Evolutionary conservation across 1,284 basidiomycete species (phyloP), one percentile per base, ranked within the genome.

Genomic region (Coniferiporia weirii): DNA sequence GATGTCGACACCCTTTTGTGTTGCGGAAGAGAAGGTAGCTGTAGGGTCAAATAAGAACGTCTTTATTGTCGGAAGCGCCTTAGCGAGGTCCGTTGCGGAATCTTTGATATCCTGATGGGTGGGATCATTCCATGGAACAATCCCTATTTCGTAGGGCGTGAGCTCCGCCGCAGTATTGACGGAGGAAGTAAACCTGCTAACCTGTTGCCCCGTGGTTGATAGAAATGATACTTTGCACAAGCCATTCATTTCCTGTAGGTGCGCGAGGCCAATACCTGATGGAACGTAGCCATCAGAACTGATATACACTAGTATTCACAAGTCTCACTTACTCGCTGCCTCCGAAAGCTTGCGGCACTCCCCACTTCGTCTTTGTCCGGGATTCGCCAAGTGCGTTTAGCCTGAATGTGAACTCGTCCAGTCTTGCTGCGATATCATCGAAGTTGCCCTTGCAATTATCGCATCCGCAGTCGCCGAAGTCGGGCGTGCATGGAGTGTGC

Each of bases 311-410:
- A 34, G 15, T 6, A 10, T 3, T 46, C 34, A 54, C 19, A 22
- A 36, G 35, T 36, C 7, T 2, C 0, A 72, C 83, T 68, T 52
- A 88, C 84, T 76, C 74, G 20, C 75, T 75, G 38, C 76, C 77
- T 10, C 87, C 87, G 68, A 91, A 91, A 0, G 79, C 89, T 69
- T 91, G 89, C 0, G 88, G 86, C 0, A 90, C 88, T 1, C 82
- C 81, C 89, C 89, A 91, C 1, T 89, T 76, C 0, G 82, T 76
- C 66, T 85, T 83, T 2, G 76, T 79, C 13, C 79, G 73, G 53
- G 83, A 83, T 81, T 85, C 84, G 4, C 87, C 87, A 48, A 84
- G 76, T 50, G 76, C 74, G 63, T 79, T 76, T 22, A 86, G 71
- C 15, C 85, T 75, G 38, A 82, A 72, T 20, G 71, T 66, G 69